Percentiles rank a stretch among this genome's conserved stretches.
phyloP scores from a whole-genome alignment of 495 filamentous ascomycete genomes.

The Penicillium daleae region DNA sequence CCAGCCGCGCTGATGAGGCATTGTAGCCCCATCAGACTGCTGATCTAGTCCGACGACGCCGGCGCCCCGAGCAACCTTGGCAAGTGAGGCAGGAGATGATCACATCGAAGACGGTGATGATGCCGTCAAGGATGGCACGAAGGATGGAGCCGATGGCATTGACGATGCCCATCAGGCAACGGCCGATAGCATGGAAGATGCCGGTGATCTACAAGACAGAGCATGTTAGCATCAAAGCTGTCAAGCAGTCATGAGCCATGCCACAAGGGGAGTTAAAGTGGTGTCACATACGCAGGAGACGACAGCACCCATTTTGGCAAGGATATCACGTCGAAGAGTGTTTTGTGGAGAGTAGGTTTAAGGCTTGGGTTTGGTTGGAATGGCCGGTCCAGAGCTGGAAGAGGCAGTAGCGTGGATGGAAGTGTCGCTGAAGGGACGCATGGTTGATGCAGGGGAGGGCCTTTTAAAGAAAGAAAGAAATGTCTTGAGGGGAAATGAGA shows the following conservation, averaged over 20 bases:
- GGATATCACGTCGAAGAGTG: constrained; percentile 11
- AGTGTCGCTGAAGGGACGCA: constrained; percentile 42
- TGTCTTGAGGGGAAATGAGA: neutral
- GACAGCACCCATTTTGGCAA: constrained; percentile 85
- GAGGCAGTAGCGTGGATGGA: constrained; percentile 38
- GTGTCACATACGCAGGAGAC: constrained; percentile 83
- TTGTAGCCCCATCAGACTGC: constrained; percentile 22
- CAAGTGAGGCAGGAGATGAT: constrained; percentile 89
- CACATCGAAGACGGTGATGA: constrained; percentile 79
- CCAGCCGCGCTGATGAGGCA: neutral
- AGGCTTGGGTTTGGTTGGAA: constrained; percentile 26
- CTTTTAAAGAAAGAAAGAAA: constrained; percentile 20
- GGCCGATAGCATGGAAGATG: constrained; percentile 83
- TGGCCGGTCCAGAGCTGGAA: constrained; percentile 28
- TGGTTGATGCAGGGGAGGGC: constrained; percentile 17
- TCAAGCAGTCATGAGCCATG: neutral
- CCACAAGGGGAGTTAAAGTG: constrained; percentile 10
- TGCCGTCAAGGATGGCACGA: constrained; percentile 78
- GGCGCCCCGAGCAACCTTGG: constrained; percentile 56
- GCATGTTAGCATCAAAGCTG: constrained; percentile 23
- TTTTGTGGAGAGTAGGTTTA: constrained; percentile 12
- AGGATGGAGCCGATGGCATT: constrained; percentile 77
- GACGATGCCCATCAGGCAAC: constrained; percentile 80
- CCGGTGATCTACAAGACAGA: constrained; percentile 63
- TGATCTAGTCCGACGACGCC: constrained; percentile 35